Evolutionary conservation across 164 flowering plant species (phyloP).

Genomic region (Tinospora cordifolia): DNA sequence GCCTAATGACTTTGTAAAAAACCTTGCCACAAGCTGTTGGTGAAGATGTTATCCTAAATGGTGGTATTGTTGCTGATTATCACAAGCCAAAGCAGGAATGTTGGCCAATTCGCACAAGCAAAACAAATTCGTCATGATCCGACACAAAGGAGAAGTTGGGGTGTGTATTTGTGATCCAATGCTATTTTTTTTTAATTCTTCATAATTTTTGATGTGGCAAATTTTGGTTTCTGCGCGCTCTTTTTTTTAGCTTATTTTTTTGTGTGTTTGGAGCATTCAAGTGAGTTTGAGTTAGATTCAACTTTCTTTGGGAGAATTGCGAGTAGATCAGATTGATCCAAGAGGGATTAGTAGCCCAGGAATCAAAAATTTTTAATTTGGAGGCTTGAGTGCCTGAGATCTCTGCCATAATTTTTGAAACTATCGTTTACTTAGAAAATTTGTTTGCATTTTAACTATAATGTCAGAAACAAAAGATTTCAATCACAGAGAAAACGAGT

Average conservation of each 20-base stretch:
- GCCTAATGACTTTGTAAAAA: slow-evolving; percentile 83
- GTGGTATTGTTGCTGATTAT: slow-evolving; percentile 70
- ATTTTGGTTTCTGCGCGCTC: slow-evolving; percentile 1
- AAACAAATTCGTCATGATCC: slow-evolving; percentile 75
- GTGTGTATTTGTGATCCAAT: slow-evolving; percentile 35
- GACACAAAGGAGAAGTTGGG: slow-evolving; percentile 74
- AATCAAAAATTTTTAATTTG: neutral
- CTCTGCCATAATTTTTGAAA: too few species aligned
- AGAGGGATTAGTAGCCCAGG: neutral
- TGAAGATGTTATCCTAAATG: slow-evolving; percentile 64
- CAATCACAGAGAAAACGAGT: too few species aligned
- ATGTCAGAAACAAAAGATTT: too few species aligned
- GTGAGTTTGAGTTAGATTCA: too few species aligned
- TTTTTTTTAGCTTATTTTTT: neutral
- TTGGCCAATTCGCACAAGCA: slow-evolving; percentile 84
- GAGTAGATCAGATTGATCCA: neutral
- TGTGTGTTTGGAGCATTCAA: neutral
- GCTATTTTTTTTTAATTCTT: neutral
- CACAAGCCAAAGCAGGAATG: slow-evolving; percentile 79
- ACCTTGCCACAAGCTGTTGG: slow-evolving; percentile 80
- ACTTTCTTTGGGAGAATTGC: neutral
- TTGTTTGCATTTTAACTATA: too few species aligned
- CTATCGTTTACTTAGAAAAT: too few species aligned
- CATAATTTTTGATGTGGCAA: neutral
- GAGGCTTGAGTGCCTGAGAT: neutral